Base-by-base conservation (phyloP, 2,329 filamentous ascomycete species). In the Graphilbum fragrans region DNA sequence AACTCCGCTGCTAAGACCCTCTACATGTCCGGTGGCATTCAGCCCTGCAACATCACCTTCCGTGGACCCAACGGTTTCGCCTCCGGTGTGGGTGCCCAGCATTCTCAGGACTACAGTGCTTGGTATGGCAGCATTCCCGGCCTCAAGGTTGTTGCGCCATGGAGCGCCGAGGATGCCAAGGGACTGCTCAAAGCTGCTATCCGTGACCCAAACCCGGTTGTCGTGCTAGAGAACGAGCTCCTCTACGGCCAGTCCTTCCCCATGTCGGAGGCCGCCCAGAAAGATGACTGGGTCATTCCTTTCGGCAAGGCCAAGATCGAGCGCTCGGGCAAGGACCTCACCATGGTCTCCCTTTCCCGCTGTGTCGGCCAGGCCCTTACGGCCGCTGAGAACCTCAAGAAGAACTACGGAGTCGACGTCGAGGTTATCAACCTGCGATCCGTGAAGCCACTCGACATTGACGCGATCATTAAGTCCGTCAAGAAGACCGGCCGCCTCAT, bases 231-330 rank as follows among this genome's bases (percentile, higher is more conserved):
- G 67, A 92, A 92, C 67, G 85, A 92, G 74, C 63, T 72, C 54
- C 82, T 98, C 60, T 98, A 98, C 71, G 90, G 90, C 61, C 82
- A 93, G 63, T 67, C 75, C 38, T 98, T 98, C 77, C 87, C 87
- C 55, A 94, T 98, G 87, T 94, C 87, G 58, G 90, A 92, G 66
- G 90, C 85, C 47, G 88, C 87, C 45, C 92, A 95, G 67, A 90
- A 83, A 67, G 82, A 86, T 62, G 92, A 98, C 67, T 98, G 96
- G 56, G 90, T 98, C 54, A 66, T 98, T 54, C 92, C 92, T 52
- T 87, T 98, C 61, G 92, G 92, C 63, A 98, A 98, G 74, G 92
- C 92, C 65, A 98, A 98, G 80, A 85, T 98, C 58, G 92, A 98
- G 74, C 88, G 92, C 56, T 71, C 80, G 47, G 92, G 92, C 64